These are phyloP conservation scores for Pterulicium gracile DNA, from an alignment of 1,284 basidiomycete species.

Conservation along the genomic window DNA sequence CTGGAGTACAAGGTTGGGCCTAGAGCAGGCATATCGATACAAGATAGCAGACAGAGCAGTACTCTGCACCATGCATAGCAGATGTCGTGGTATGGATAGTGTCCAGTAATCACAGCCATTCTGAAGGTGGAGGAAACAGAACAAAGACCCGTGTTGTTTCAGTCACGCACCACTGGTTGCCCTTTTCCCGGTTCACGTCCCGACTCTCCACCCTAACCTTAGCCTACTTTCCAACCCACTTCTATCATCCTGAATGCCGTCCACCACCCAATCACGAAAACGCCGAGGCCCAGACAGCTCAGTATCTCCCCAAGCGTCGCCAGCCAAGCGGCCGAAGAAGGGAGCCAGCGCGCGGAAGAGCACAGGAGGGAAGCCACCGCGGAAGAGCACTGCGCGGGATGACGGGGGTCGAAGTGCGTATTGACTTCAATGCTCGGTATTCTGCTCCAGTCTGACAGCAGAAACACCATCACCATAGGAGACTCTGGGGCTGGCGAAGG, in stretches of 20 bases:
- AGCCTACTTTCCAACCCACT: too few species aligned
- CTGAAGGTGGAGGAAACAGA: constrained; percentile 7
- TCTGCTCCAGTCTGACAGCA: constrained; percentile 9
- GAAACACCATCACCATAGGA: constrained; percentile 16
- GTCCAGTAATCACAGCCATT: constrained; percentile 45
- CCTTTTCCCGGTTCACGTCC: too few species aligned
- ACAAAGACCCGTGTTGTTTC: constrained; percentile 4
- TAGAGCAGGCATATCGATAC: neutral
- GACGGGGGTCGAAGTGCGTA: constrained; percentile 13
- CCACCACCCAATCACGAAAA: too few species aligned
- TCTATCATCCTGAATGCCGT: too few species aligned
- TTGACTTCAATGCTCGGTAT: constrained; percentile 1
- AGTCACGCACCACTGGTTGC: neutral
- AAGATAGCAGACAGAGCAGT: neutral
- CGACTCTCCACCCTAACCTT: too few species aligned
- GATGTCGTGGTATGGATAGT: constrained; percentile 72
- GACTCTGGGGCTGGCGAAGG: neutral
- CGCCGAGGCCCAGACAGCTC: constrained; percentile 28
- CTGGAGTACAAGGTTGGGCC: constrained; percentile 4
- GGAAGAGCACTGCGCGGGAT: constrained; percentile 12
- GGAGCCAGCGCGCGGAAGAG: constrained; percentile 65
- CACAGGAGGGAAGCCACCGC: constrained; percentile 49
- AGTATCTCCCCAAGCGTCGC: constrained; percentile 31
- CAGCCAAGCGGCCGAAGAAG: constrained; percentile 36
- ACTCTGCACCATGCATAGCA: constrained; percentile 55